These are phyloP conservation scores for Takashimella koratensis DNA, from an alignment of 1,284 basidiomycete genomes.

Conservation along the genomic window DNA sequence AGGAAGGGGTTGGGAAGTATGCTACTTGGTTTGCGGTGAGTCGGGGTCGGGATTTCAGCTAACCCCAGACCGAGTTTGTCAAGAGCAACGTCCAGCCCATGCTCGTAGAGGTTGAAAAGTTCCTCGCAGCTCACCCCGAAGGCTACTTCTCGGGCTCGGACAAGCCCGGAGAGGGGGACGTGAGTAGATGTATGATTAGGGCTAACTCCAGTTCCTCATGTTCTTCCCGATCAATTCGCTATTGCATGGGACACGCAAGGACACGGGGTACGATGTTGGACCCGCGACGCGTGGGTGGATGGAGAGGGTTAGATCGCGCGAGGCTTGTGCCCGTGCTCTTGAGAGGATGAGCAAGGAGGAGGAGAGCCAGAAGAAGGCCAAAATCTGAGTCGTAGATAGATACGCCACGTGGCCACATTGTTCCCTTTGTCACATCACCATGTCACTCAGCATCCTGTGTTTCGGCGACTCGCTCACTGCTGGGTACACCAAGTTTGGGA, in stretches of 20 bases:
- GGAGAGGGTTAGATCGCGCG: constrained; percentile 19
- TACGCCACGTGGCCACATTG: neutral
- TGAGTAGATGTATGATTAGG: constrained; percentile 13
- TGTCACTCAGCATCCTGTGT: constrained; percentile 6
- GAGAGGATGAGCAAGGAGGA: constrained; percentile 28
- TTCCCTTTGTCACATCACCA: neutral
- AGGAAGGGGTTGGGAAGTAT: constrained; percentile 20
- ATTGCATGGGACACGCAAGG: constrained; percentile 17
- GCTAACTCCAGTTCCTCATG: constrained; percentile 33
- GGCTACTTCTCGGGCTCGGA: constrained; percentile 32
- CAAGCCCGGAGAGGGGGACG: constrained; percentile 38
- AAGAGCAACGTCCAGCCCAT: constrained; percentile 2
- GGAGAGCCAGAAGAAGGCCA: constrained; percentile 26
- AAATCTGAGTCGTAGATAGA: constrained; percentile 14
- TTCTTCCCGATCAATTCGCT: constrained; percentile 33
- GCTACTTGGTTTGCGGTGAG: constrained; percentile 21
- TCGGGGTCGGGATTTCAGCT: constrained; percentile 12
- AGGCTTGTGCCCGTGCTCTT: constrained; percentile 11
- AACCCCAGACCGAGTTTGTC: constrained; percentile 14
- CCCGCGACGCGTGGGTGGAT: constrained; percentile 22
- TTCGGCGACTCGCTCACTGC: constrained; percentile 11
- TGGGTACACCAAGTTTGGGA: neutral
- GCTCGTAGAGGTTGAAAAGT: constrained; percentile 23
- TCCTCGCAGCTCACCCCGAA: constrained; percentile 15
- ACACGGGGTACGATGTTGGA: constrained; percentile 23